Evolutionary conservation across 345 rosid genomes (phyloP).

Genomic region (Eutrema yunnanense): DNA sequence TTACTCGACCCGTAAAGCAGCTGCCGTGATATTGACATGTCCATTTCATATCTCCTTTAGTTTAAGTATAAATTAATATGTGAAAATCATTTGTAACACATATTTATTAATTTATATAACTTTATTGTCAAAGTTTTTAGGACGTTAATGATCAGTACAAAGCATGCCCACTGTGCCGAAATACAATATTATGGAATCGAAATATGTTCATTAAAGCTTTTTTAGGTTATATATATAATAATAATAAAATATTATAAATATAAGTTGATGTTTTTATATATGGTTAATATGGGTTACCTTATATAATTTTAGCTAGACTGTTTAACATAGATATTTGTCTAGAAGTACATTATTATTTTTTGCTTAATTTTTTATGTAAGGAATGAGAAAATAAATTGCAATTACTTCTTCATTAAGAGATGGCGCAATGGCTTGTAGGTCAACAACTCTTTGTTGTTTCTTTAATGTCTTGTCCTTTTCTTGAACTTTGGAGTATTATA

Average conservation of each 20-base stretch:
- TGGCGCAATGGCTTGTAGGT: constrained; percentile 23
- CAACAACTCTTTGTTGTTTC: constrained; percentile 14
- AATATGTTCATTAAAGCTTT: neutral
- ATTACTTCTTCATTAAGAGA: constrained; percentile 32
- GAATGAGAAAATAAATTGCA: neutral
- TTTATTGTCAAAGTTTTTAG: neutral
- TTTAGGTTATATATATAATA: neutral
- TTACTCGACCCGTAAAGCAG: neutral
- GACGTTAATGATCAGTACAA: constrained; percentile 8
- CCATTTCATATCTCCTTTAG: neutral
- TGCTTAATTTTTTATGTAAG: neutral
- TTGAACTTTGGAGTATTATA: too few relatives aligned
- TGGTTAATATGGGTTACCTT: too few relatives aligned
- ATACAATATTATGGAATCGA: too few relatives aligned
- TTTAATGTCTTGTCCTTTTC: constrained; percentile 23
- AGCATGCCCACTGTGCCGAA: neutral
- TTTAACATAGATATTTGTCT: neutral
- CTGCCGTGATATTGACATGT: neutral
- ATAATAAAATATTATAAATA: too few relatives aligned
- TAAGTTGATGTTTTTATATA: too few relatives aligned
- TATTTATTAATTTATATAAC: neutral
- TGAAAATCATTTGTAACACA: neutral
- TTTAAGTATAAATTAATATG: neutral
- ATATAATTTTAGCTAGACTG: neutral
- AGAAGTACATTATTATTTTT: neutral